phyloP scores from a whole-genome alignment of 2,329 filamentous ascomycete species.

The Xylariaceae sp. region DNA sequence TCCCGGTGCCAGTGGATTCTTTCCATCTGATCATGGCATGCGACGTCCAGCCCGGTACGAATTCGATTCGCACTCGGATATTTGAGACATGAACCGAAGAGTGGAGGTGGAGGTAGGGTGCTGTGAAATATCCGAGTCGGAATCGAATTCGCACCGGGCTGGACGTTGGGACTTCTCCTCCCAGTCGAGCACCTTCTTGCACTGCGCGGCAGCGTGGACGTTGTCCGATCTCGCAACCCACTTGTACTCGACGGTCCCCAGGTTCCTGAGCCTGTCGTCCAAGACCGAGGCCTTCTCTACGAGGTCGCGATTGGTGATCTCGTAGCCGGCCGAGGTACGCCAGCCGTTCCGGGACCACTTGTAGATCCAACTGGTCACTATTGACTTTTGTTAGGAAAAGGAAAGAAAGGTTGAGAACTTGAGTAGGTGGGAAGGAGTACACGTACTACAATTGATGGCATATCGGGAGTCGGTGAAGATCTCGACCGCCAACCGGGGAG shows the following conservation, averaged over 20 bases:
- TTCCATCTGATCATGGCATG: too few species aligned
- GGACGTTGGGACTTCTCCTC: too few species aligned
- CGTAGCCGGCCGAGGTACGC: conserved; percentile 24
- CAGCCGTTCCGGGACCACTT: conserved; percentile 32
- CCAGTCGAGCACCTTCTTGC: conserved; percentile 30
- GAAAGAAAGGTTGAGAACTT: not conserved
- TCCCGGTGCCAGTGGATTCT: too few species aligned
- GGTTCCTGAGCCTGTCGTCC: conserved; percentile 19
- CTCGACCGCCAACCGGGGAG: conserved; percentile 22
- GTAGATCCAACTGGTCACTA: conserved; percentile 27
- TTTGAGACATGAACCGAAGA: too few species aligned
- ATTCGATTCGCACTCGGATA: too few species aligned
- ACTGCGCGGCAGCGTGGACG: conserved; percentile 26
- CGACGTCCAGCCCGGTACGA: too few species aligned
- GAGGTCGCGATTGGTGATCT: conserved; percentile 34
- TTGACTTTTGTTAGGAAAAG: not conserved
- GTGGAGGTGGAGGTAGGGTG: too few species aligned
- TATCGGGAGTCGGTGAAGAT: conserved; percentile 35
- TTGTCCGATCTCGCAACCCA: conserved; percentile 33
- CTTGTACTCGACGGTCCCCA: conserved; percentile 29
- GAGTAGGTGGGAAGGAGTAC: not conserved
- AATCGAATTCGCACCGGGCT: too few species aligned
- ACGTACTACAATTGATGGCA: conserved; percentile 26
- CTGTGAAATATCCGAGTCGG: too few species aligned
- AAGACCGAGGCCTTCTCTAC: conserved; percentile 27